These are phyloP conservation scores for Neurospora tetrasperma DNA, from an alignment of 495 filamentous ascomycete genomes.

Conservation along the genomic window DNA sequence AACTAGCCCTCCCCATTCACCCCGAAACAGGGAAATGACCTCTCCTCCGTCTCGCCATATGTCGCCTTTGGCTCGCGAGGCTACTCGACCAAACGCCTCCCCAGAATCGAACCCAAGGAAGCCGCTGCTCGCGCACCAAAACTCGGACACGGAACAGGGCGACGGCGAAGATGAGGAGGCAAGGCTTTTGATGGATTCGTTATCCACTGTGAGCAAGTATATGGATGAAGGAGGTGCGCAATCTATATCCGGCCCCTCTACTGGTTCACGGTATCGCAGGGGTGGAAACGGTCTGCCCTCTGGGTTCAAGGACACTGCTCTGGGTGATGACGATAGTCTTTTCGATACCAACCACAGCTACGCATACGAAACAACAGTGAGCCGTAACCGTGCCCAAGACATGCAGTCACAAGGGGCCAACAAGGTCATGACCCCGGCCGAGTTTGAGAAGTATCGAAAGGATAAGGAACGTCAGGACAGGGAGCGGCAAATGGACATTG, in stretches of 20 bases:
- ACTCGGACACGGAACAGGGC: constrained; percentile 27
- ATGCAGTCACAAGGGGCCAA: constrained; percentile 36
- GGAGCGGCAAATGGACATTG: constrained; percentile 41
- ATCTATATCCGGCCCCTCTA: constrained; percentile 3
- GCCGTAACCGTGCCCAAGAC: constrained; percentile 25
- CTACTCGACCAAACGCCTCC: constrained; percentile 9
- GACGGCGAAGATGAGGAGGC: constrained; percentile 61
- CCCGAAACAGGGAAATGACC: constrained; percentile 17
- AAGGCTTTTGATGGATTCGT: constrained; percentile 51
- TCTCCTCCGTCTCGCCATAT: constrained; percentile 26
- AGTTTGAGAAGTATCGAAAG: constrained; percentile 74
- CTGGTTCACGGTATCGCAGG: constrained; percentile 26
- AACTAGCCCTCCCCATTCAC: constrained; percentile 22
- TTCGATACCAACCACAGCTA: constrained; percentile 44
- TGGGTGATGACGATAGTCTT: constrained; percentile 34
- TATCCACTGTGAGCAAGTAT: constrained; percentile 40
- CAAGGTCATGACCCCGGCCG: constrained; percentile 82
- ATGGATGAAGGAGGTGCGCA: constrained; percentile 18
- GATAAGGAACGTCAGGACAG: constrained; percentile 72
- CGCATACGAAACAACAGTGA: constrained; percentile 46
- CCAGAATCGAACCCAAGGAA: constrained; percentile 38
- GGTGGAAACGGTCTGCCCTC: constrained; percentile 16
- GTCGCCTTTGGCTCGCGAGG: constrained; percentile 11
- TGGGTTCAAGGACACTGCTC: constrained; percentile 17
- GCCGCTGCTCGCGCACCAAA: constrained; percentile 33